Evolutionary conservation across 495 filamentous ascomycete genomes (phyloP).

Genomic region (Penicillium argentinense): DNA sequence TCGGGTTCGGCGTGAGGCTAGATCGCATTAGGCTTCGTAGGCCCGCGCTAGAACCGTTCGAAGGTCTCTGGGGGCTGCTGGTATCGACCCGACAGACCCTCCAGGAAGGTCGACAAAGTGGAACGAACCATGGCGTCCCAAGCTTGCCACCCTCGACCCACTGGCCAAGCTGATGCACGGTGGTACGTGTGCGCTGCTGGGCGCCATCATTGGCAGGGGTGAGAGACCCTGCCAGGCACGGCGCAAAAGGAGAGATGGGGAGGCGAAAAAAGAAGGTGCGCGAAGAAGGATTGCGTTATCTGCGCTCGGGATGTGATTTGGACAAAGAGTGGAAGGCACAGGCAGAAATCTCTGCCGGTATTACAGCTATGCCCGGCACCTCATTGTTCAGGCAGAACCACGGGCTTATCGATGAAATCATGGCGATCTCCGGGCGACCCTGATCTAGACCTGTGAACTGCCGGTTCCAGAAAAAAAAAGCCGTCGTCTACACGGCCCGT

Average conservation of each 20-base stretch:
- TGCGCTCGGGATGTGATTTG: too few species aligned
- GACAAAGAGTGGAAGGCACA: too few species aligned
- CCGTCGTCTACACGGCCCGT: too few species aligned
- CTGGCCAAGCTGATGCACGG: background rate
- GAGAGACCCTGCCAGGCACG: background rate
- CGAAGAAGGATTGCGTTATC: too few species aligned
- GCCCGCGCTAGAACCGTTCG: too few species aligned
- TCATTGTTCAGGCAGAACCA: too few species aligned
- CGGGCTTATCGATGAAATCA: conserved; percentile 7
- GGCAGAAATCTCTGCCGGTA: background rate
- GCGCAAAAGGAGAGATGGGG: background rate
- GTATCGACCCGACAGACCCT: too few species aligned
- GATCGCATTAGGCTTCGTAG: conserved; percentile 7
- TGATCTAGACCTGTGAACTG: conserved; percentile 5
- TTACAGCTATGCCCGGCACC: too few species aligned
- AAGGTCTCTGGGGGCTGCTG: too few species aligned
- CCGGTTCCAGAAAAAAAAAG: too few species aligned
- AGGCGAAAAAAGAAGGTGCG: background rate
- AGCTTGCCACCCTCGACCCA: conserved; percentile 2
- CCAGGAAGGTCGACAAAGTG: background rate
- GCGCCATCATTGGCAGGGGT: background rate
- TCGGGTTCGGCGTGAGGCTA: background rate
- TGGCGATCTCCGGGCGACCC: conserved; percentile 9
- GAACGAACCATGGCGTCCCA: background rate
- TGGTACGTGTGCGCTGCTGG: background rate